A percentile compares a stretch with the other conserved stretches of the same genome.
Evolutionary conservation across 2,329 filamentous ascomycete genomes (phyloP).

Genomic region (Epichloe hybrida): DNA sequence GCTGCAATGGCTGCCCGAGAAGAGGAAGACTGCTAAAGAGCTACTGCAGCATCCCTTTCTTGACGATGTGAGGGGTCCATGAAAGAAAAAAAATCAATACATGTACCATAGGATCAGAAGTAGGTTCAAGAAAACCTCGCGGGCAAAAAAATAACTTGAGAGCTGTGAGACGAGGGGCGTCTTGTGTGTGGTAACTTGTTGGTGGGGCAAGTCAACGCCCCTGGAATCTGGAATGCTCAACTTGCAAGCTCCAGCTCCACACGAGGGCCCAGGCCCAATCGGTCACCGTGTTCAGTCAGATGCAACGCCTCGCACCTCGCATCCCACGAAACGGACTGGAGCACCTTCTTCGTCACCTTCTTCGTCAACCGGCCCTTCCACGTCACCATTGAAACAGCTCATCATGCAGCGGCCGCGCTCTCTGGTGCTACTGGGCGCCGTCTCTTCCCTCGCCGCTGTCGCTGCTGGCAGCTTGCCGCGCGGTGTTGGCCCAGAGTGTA

Average conservation of each 20-base stretch:
- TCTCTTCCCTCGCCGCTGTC: constrained; percentile 35
- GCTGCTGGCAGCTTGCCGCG: constrained; percentile 59
- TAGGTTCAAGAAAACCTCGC: too few species aligned
- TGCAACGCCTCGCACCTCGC: background rate
- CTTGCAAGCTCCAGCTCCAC: background rate
- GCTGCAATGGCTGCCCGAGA: too few species aligned
- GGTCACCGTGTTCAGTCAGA: constrained; percentile 7
- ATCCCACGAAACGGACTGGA: background rate
- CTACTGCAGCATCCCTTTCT: too few species aligned
- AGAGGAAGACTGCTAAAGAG: too few species aligned
- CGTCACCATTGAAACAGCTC: background rate
- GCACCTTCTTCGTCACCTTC: background rate
- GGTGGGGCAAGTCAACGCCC: background rate
- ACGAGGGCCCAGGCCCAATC: background rate
- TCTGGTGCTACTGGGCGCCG: constrained; percentile 37
- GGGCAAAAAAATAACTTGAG: too few species aligned
- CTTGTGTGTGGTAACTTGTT: background rate
- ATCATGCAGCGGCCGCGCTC: constrained; percentile 25
- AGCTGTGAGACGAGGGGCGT: too few species aligned
- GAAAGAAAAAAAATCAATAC: too few species aligned
- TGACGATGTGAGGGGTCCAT: too few species aligned
- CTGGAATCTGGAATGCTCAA: too few species aligned
- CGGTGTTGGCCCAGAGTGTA: constrained; percentile 86
- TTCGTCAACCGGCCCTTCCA: background rate
- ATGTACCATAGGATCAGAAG: too few species aligned